These are phyloP conservation scores for Aureobasidium sp. DNA, from an alignment of 2,329 filamentous ascomycete species.

Conservation along the genomic window DNA sequence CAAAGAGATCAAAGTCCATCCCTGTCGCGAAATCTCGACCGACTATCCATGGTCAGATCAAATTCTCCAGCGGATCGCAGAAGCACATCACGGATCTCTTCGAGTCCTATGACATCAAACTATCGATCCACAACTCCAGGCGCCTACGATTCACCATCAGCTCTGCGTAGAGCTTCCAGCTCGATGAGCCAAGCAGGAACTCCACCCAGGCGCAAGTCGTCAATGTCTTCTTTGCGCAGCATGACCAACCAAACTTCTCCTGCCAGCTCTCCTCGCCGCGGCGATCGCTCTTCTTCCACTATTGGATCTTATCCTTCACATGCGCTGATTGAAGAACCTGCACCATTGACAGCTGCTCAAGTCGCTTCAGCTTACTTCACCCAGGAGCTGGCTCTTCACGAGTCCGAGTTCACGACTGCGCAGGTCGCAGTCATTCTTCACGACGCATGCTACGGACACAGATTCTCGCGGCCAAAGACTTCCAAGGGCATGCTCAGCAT, in stretches of 20 bases:
- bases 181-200: slow-evolving; percentile 11
- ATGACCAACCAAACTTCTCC: slow-evolving; percentile 6
- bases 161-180: slow-evolving; percentile 7
- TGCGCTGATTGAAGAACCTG: slow-evolving; percentile 31
- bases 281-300: slow-evolving; percentile 25
- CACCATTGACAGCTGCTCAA: slow-evolving; percentile 45
- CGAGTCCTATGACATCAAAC: slow-evolving; percentile 4
- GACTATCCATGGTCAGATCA: slow-evolving; percentile 4
- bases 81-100: neutral
- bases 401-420: slow-evolving; percentile 25
- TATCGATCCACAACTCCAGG: slow-evolving; percentile 2
- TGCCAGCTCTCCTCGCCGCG: neutral
- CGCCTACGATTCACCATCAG: neutral
- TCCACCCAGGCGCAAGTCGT: slow-evolving; percentile 10
- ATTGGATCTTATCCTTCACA: slow-evolving; percentile 34
- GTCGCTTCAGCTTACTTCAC: slow-evolving; percentile 46
- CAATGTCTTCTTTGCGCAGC: slow-evolving; percentile 11
- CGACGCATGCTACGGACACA: slow-evolving; percentile 91
- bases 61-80: neutral
- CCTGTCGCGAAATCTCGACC: slow-evolving; percentile 9
- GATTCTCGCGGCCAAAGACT: slow-evolving; percentile 76
- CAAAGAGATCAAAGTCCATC: slow-evolving; percentile 9
- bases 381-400: slow-evolving; percentile 15
- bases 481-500: slow-evolving; percentile 63
- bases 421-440: slow-evolving; percentile 80